Percentiles rank a stretch among this genome's conserved stretches.
phyloP scores from a whole-genome alignment of 2,329 filamentous ascomycete genomes.

The Epichloe bromicola region DNA sequence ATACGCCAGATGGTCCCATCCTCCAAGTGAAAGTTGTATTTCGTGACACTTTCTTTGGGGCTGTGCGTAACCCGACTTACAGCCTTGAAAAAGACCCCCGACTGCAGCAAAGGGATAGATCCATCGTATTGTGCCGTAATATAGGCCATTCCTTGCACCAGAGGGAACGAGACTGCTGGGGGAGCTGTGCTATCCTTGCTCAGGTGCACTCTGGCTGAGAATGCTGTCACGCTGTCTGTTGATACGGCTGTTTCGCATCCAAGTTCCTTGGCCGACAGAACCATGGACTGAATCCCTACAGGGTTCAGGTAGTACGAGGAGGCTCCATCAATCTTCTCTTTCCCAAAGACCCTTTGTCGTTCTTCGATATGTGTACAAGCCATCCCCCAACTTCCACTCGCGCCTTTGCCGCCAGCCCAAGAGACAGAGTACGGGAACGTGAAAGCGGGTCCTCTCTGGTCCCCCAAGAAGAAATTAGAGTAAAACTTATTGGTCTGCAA shows the following conservation, averaged over 20 bases:
- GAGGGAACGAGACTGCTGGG: conserved; percentile 60
- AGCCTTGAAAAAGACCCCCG: conserved; percentile 58
- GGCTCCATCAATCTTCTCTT: conserved; percentile 40
- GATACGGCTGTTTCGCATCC: conserved; percentile 43
- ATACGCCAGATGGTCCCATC: conserved; percentile 68
- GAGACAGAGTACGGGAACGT: conserved; percentile 62
- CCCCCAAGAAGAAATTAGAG: conserved; percentile 66
- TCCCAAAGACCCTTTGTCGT: conserved; percentile 54
- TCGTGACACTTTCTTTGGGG: conserved; percentile 52
- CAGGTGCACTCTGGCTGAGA: conserved; percentile 55
- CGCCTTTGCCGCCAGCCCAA: conserved; percentile 53
- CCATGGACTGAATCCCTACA: conserved; percentile 66
- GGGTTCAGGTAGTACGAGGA: conserved; percentile 68
- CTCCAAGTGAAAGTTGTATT: conserved; percentile 61
- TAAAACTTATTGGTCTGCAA: conserved; percentile 72
- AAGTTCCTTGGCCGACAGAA: conserved; percentile 68
- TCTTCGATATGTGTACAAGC: conserved; percentile 61
- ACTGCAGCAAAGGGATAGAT: conserved; percentile 59
- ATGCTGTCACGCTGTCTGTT: conserved; percentile 40
- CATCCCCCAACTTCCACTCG: conserved; percentile 61
- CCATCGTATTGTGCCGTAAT: conserved; percentile 66
- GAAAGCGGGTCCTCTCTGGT: conserved; percentile 56
- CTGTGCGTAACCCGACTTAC: conserved; percentile 45
- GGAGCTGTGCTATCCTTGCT: conserved; percentile 35
- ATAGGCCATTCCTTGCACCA: conserved; percentile 84